Evolutionary conservation across 2,329 filamentous ascomycete species (phyloP), one percentile per base, ranked within the genome.

Genomic region (Aspergillus sojae): DNA sequence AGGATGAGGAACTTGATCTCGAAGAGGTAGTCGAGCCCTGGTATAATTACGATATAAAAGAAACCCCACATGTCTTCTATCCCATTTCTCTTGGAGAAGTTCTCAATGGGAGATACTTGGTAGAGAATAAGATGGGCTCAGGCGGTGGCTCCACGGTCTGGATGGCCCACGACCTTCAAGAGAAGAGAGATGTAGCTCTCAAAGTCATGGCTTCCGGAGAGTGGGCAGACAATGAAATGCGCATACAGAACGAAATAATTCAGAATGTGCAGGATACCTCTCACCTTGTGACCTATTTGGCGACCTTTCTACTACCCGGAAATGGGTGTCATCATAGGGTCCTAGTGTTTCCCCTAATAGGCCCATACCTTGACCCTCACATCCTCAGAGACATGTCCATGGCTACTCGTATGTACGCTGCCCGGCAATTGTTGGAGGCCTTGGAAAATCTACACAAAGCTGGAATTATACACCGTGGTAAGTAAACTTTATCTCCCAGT

Each of bases 381-480:
- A 58, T 41, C 30, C 11, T 69, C 34, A 60, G 30, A 55, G 62
- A 54, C 4, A 63, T 64, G 59, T 39, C 68, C 28, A 68, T 73
- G 41, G 64, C 64, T 3, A 67, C 63, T 65, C 67, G 67, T 32
- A 75, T 74, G 71, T 73, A 67, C 41, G 70, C 73, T 53, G 70
- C 72, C 57, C 67, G 52, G 43, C 69, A 75, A 66, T 67, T 75
- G 62, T 53, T 75, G 36, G 59, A 68, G 63, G 65, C 68, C 4
- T 48, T 73, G 58, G 70, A 67, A 62, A 70, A 26, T 57, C 60
- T 75, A 60, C 70, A 75, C 58, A 48, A 70, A 55, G 71, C 70
- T 23, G 68, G 71, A 56, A 71, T 73, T 61, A 61, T 74, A 43
- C 68, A 75, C 63, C 70, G 68, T 39, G 71, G 70, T 72, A 14